Base-by-base conservation (phyloP, 2,329 filamentous ascomycete genomes). In the Tetracladium maxilliforme region DNA sequence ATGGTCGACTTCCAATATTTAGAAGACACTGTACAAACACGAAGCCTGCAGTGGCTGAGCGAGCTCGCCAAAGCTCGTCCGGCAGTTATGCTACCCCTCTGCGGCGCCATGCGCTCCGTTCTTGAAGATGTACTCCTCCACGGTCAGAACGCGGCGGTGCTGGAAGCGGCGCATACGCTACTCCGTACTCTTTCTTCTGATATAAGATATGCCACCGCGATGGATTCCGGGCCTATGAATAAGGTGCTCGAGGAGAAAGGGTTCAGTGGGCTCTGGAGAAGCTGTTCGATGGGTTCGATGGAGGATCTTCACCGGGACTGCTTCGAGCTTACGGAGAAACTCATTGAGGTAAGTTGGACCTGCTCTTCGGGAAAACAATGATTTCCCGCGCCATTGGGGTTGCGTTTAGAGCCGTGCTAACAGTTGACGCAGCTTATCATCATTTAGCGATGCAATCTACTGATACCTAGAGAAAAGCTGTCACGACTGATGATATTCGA, bases 1-100 rank as follows among this genome's bases (percentile, higher is more conserved):
- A 52, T 78, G 21, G 63, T 78, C 7, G 73, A 79, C 40, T 78
- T 79, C 38, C 62, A 66, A 28, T 65, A 64, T 29, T 49, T 76
- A 6, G 72, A 78, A 29, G 70, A 77, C 28, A 52, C 54, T 3
- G 57, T 71, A 11, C 72, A 78, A 41, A 61, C 63, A 21, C 57
- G 68, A 10, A 65, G 57, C 10, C 48, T 79, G 4, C 41, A 52
- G 10, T 75, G 71, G 67, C 53, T 79, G 18, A 67, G 64, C 25
- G 53, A 62, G 24, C 45, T 78, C 15, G 69, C 70, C 4, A 38
- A 43, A 7, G 53, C 53, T 12, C 53, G 71, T 13, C 67, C 70
- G 4, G 47, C 53, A 6, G 69, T 77, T 7, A 54, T 75, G 14
- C 36, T 65, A 22, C 58, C 67, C 30, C 41, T 79, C 19, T 68